These are phyloP conservation scores for Delonix regia DNA, from an alignment of 306 rosid species.

Conservation along the genomic window DNA sequence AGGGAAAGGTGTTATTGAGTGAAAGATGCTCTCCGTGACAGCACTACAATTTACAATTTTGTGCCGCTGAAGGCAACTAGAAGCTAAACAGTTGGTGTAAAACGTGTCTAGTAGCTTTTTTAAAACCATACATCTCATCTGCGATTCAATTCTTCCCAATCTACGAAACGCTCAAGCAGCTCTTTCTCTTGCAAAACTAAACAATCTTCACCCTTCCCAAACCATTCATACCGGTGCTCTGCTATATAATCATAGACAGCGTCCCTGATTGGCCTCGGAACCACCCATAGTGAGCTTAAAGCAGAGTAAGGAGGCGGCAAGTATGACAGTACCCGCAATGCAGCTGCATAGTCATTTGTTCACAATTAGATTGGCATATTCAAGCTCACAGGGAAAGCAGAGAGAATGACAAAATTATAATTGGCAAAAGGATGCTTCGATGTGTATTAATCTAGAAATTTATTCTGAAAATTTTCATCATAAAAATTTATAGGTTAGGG, in stretches of 20 bases:
- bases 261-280: conserved; percentile 75
- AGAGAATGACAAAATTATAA: conserved; percentile 22
- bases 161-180: conserved; percentile 83
- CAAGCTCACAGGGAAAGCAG: neutral
- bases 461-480: conserved; percentile 4
- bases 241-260: conserved; percentile 65
- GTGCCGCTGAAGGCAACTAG: conserved; percentile 18
- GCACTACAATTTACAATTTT: conserved; percentile 21
- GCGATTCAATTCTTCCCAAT: conserved; percentile 68
- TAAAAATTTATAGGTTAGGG: conserved; percentile 8
- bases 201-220: conserved; percentile 66
- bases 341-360: conserved; percentile 61
- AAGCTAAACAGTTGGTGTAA: neutral
- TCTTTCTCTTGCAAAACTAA: conserved; percentile 69
- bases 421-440: neutral
- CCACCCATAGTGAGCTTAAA: conserved; percentile 50
- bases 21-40: conserved; percentile 7
- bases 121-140: conserved; percentile 30
- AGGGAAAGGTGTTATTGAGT: neutral
- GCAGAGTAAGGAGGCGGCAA: conserved; percentile 79
- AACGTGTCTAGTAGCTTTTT: neutral
- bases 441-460: neutral
- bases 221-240: conserved; percentile 58
- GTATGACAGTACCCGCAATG: conserved; percentile 69
- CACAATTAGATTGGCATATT: conserved; percentile 35